phyloP scores from a whole-genome alignment of 1,284 basidiomycete genomes.

The Microbotryomycetes sp. region DNA sequence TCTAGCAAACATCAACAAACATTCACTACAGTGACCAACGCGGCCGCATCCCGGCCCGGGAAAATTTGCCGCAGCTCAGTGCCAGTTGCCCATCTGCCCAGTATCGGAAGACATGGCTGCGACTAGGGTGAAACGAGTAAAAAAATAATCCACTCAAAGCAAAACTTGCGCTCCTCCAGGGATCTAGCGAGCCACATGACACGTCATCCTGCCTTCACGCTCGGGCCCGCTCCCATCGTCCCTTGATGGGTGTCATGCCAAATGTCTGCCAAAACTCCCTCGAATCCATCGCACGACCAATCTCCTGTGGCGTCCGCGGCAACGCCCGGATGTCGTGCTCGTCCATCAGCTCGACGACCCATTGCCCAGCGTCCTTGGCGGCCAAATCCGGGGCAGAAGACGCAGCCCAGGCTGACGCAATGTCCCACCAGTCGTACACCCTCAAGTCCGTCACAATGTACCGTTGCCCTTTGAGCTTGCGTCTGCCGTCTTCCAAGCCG shows the following conservation, averaged over 20 bases:
- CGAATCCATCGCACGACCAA: conserved; percentile 54
- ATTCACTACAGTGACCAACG: no score
- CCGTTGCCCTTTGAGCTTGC: background rate
- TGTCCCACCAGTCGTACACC: conserved; percentile 61
- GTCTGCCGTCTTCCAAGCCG: background rate
- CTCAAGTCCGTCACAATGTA: conserved; percentile 51
- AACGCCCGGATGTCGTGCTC: conserved; percentile 50
- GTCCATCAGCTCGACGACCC: conserved; percentile 55
- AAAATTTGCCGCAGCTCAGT: no score
- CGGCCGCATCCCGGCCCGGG: no score
- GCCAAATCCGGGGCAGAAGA: background rate
- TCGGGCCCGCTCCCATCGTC: conserved; percentile 19
- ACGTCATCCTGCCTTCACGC: no score
- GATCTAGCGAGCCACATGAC: no score
- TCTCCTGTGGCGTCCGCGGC: conserved; percentile 47
- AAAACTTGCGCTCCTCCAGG: no score
- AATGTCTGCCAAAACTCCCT: conserved; percentile 53
- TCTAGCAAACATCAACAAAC: no score
- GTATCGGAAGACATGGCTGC: no score
- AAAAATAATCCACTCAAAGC: no score
- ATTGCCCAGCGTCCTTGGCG: conserved; percentile 38
- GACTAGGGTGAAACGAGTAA: no score
- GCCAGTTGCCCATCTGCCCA: no score
- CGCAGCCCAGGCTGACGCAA: conserved; percentile 47
- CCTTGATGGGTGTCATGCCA: conserved; percentile 30